Evolutionary conservation across 768 basidiomycete species (phyloP), one percentile per base, ranked within the genome.

Genomic region (Lyophyllum semitale): DNA sequence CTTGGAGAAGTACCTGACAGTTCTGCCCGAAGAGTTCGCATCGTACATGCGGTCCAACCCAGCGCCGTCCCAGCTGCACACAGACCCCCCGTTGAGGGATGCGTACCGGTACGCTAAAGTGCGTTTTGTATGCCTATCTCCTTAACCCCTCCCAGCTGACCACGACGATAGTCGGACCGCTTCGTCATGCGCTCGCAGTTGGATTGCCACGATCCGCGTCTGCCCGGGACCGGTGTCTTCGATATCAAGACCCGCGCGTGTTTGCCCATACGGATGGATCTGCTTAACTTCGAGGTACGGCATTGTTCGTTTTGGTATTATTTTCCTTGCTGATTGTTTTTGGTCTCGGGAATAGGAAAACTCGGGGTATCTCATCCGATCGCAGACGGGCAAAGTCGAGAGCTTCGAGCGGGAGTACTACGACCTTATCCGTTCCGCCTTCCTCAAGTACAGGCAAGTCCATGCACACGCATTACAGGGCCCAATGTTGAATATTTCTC

Each of bases 211-310:
- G 91, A 98, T 64, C 61, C 71, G 12, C 80, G 90, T 40, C 73
- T 98, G 27, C 95, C 95, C 4, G 95, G 94, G 1, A 88, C 87
- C 0, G 94, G 93, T 26, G 86, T 95, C 1, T 99, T 99, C 62
- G 96, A 99, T 67, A 86, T 98, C 72, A 99, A 99, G 71, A 98
- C 96, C 0, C 84, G 96, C 44, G 95, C 94, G 0, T 89, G 87
- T 29, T 70, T 93, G 23, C 84, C 91, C 0, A 86, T 98, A 43
- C 85, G 96, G 1, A 74, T 91, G 66, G 96, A 98, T 67, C 72
- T 89, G 11, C 75, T 93, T 51, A 98, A 98, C 68, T 90, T 83
- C 61, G 81, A 84, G 73, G 90, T 90, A 51, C 50, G 40, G 42
- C 30, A n/a, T 8, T 35, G 25, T 30, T 32, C 29, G 33, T 20